phyloP scores from a whole-genome alignment of 352 stramenopile species.

The Globisporangium middletonii region DNA sequence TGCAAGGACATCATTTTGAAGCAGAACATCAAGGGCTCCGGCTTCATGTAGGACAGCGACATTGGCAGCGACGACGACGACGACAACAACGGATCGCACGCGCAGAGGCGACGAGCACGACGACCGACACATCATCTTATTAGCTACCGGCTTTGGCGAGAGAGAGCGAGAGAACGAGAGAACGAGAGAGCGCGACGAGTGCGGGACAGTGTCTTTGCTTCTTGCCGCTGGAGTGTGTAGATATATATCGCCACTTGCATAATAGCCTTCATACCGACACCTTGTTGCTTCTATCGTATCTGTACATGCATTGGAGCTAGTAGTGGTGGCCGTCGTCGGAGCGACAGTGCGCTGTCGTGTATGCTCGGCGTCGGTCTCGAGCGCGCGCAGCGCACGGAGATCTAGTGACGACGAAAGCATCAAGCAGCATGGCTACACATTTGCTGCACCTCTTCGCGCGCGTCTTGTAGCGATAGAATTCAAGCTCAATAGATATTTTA shows the following conservation, averaged over 20 bases:
- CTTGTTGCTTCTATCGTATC: too few species aligned
- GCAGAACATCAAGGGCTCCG: constrained; percentile 90
- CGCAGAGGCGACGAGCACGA: neutral
- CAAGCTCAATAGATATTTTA: too few species aligned
- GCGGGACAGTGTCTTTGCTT: neutral
- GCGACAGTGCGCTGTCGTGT: too few species aligned
- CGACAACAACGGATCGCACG: neutral
- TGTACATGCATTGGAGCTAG: neutral
- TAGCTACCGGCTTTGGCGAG: constrained; percentile 5
- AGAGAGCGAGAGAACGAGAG: neutral
- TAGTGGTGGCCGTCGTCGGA: too few species aligned
- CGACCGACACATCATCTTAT: constrained; percentile 7
- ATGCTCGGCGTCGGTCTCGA: too few species aligned
- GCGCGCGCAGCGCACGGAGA: too few species aligned
- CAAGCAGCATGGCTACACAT: too few species aligned
- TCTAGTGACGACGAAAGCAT: too few species aligned
- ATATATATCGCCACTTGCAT: constrained; percentile 12
- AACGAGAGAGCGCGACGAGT: neutral
- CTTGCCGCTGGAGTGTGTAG: constrained; percentile 11
- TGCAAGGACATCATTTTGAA: constrained; percentile 96
- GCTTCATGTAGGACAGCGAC: constrained; percentile 68
- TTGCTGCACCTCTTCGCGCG: too few species aligned
- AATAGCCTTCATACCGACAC: constrained; percentile 3
- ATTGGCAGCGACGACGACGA: neutral
- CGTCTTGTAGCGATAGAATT: too few species aligned